phyloP scores from a whole-genome alignment of 371 early-diverging fungal species.

The Syncephalastrum racemosum region DNA sequence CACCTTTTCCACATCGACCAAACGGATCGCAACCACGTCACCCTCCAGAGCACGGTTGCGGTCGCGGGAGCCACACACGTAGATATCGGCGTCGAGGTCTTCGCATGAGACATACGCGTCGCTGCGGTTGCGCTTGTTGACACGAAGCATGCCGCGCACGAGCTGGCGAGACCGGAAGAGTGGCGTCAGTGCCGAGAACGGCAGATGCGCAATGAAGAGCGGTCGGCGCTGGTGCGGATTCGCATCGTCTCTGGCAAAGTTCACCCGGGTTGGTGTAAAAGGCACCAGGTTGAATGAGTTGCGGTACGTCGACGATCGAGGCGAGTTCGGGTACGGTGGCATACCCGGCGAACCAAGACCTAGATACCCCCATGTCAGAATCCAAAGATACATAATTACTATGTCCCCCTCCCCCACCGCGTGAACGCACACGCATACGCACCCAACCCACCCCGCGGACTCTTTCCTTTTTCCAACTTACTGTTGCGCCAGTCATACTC shows the following conservation, averaged over 20 bases:
- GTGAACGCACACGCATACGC: too few relatives aligned
- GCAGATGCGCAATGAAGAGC: slow-evolving; percentile 58
- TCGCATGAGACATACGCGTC: slow-evolving; percentile 86
- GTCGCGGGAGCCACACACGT: slow-evolving; percentile 72
- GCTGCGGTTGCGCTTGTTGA: slow-evolving; percentile 80
- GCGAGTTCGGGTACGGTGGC: slow-evolving; percentile 10
- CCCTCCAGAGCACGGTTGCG: slow-evolving; percentile 91
- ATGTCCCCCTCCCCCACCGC: too few relatives aligned
- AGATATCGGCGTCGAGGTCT: slow-evolving; percentile 67
- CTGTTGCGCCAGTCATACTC: slow-evolving; percentile 46
- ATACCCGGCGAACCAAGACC: slow-evolving; percentile 9
- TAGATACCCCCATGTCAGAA: slow-evolving; percentile 1
- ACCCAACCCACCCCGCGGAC: not conserved
- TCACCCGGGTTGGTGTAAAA: slow-evolving; percentile 53
- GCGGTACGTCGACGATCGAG: slow-evolving; percentile 20
- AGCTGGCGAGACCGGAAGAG: slow-evolving; percentile 46
- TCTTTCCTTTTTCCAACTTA: slow-evolving; percentile 7
- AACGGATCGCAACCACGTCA: slow-evolving; percentile 81
- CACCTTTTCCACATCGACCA: slow-evolving; percentile 73
- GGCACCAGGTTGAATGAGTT: slow-evolving; percentile 43
- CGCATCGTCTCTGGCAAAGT: slow-evolving; percentile 52
- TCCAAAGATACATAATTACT: too few relatives aligned
- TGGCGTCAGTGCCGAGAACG: slow-evolving; percentile 56
- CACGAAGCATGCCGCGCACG: slow-evolving; percentile 73
- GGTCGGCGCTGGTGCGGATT: slow-evolving; percentile 57